These are phyloP conservation scores for Tetraselmis chui DNA, from an alignment of 139 green algal genomes.

Conservation along the genomic window DNA sequence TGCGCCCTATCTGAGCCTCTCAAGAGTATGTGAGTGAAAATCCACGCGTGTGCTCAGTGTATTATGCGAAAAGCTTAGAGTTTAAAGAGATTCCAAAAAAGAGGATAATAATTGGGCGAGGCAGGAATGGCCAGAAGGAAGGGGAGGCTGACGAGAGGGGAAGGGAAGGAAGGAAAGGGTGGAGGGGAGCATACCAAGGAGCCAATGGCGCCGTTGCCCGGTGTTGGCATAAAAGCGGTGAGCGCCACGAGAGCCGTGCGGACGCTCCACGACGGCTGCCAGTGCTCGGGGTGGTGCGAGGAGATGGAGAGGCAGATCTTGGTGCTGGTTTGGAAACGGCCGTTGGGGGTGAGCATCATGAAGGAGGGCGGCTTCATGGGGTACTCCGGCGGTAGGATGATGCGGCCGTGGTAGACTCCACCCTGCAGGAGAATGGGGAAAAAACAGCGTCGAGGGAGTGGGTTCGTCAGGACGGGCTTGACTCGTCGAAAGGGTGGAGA, in stretches of 20 bases:
- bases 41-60: too few relatives aligned
- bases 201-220: constrained; percentile 82
- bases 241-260: constrained; percentile 87
- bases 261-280: constrained; percentile 96
- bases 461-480: background rate
- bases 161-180: background rate
- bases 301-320: constrained; percentile 97
- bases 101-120: too few relatives aligned
- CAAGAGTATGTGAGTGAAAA: too few relatives aligned
- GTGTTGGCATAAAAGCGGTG: constrained; percentile 90
- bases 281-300: constrained; percentile 93
- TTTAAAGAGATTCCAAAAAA: too few relatives aligned
- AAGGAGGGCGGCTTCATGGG: constrained; percentile 97
- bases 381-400: constrained; percentile 94
- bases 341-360: constrained; percentile 86
- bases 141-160: background rate
- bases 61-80: too few relatives aligned
- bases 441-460: background rate
- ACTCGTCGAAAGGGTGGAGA: too few relatives aligned
- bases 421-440: constrained; percentile 47
- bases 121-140: background rate
- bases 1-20: too few relatives aligned
- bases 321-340: constrained; percentile 78
- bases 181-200: constrained; percentile 48
- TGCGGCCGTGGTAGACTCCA: constrained; percentile 95